Conservation (phyloP, 2,329 filamentous ascomycete species). For the Escovopsis sp. region DNA sequence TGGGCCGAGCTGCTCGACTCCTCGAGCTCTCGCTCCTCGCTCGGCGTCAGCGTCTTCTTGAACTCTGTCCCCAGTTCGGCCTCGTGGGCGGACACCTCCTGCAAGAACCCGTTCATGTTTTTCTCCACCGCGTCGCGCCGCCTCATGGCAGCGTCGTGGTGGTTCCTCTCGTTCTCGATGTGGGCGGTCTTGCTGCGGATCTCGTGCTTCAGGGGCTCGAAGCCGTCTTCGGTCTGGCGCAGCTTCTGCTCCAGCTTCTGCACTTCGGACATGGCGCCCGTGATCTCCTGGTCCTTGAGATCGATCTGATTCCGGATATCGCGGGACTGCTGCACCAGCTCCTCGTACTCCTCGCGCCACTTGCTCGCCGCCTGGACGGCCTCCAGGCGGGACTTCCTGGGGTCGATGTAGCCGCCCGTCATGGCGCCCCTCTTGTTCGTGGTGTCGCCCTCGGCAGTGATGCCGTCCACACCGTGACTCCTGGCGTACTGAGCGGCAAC, state of each 20-base stretch:
- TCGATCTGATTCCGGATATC: conserved; percentile 60
- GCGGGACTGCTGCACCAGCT: conserved; percentile 44
- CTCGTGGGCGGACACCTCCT: conserved; percentile 63
- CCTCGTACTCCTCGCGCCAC: conserved; percentile 62
- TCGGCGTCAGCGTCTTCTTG: conserved; percentile 70
- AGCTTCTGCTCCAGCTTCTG: conserved; percentile 71
- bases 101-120: conserved; percentile 61
- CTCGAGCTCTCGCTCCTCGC: conserved; percentile 74
- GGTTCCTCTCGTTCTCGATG: conserved; percentile 57
- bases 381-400: conserved; percentile 72
- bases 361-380: conserved; percentile 62
- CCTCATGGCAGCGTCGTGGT: conserved; percentile 53
- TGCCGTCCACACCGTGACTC: conserved; percentile 81
- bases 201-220: conserved; percentile 65
- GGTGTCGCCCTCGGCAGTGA: conserved; percentile 87
- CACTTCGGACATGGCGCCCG: conserved; percentile 66
- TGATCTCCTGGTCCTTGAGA: conserved; percentile 76
- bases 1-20: conserved; percentile 54
- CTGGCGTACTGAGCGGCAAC: conserved; percentile 83
- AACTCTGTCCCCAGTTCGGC: conserved; percentile 74
- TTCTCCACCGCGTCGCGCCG: conserved; percentile 56
- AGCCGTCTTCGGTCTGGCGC: conserved; percentile 65
- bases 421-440: conserved; percentile 91
- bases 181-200: conserved; percentile 61
- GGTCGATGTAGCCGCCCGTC: conserved; percentile 88